Conservation (phyloP, 73 alveolate genomes). For the Effrenium voratum region DNA sequence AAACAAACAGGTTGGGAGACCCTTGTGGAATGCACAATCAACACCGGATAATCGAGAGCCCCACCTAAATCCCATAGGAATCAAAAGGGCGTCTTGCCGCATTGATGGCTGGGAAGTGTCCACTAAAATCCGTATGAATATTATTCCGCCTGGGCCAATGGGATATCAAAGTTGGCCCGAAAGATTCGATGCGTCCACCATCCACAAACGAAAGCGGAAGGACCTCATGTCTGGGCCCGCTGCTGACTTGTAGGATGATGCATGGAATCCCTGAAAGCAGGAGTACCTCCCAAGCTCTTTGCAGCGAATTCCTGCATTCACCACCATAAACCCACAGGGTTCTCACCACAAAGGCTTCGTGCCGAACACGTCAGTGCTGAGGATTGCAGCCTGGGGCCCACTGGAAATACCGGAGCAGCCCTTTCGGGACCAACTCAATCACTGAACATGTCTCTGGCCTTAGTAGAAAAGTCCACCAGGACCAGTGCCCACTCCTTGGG, state of each 20-base stretch:
- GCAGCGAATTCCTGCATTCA: neutral
- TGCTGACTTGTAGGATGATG: constrained; percentile 49
- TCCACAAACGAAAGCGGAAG: too few species aligned
- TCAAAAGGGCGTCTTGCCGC: too few species aligned
- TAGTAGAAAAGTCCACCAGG: constrained; percentile 28
- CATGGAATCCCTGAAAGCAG: constrained; percentile 53
- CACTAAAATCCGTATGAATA: too few species aligned
- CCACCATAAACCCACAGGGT: neutral
- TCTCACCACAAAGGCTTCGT: constrained; percentile 76
- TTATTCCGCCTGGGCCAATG: too few species aligned
- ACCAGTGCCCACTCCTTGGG: constrained; percentile 83
- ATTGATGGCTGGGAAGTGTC: too few species aligned
- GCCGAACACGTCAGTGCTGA: constrained; percentile 81
- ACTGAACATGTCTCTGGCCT: neutral
- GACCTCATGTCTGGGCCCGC: neutral
- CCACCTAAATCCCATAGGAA: too few species aligned
- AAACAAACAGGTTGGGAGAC: too few species aligned
- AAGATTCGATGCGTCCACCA: too few species aligned
- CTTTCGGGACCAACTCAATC: too few species aligned
- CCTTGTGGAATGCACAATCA: too few species aligned
- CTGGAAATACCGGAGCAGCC: neutral
- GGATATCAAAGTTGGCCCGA: too few species aligned
- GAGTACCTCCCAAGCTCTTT: constrained; percentile 48
- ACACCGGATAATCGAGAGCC: too few species aligned
- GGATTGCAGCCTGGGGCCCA: constrained; percentile 33